phyloP scores from a whole-genome alignment of 2,329 filamentous ascomycete species.

The Calonectria naviculata region DNA sequence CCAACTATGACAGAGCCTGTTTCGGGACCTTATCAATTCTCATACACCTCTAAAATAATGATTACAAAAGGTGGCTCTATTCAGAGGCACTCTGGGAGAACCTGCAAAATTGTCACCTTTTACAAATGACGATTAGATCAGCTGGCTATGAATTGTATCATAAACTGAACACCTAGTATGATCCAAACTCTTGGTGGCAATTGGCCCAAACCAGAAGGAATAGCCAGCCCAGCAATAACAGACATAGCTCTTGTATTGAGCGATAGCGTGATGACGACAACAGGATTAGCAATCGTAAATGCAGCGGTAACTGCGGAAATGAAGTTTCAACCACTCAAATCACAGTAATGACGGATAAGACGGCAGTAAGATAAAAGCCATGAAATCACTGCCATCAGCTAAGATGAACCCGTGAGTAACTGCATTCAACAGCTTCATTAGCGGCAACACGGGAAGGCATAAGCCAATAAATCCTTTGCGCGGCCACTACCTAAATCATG shows the following conservation, averaged over 20 bases:
- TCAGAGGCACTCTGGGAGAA: background rate
- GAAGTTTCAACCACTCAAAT: background rate
- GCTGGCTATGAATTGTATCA: no score
- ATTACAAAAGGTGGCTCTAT: background rate
- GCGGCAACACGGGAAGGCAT: background rate
- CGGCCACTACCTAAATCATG: background rate
- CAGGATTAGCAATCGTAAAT: no score
- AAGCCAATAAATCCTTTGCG: background rate
- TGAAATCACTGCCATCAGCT: background rate
- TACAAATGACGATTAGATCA: no score
- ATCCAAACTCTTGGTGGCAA: no score
- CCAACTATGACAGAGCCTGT: conserved; percentile 16
- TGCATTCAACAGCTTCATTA: background rate
- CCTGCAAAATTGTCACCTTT: no score
- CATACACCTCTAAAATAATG: background rate
- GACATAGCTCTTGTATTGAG: background rate
- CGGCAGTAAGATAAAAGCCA: background rate
- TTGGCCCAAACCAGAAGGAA: background rate
- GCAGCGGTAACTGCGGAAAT: background rate
- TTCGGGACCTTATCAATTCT: background rate
- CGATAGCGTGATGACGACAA: background rate
- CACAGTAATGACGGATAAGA: background rate
- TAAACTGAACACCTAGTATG: no score
- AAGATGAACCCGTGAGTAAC: background rate
- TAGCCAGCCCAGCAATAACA: background rate